phyloP scores from a whole-genome alignment of 2,329 filamentous ascomycete genomes.

The Tothia fuscella region DNA sequence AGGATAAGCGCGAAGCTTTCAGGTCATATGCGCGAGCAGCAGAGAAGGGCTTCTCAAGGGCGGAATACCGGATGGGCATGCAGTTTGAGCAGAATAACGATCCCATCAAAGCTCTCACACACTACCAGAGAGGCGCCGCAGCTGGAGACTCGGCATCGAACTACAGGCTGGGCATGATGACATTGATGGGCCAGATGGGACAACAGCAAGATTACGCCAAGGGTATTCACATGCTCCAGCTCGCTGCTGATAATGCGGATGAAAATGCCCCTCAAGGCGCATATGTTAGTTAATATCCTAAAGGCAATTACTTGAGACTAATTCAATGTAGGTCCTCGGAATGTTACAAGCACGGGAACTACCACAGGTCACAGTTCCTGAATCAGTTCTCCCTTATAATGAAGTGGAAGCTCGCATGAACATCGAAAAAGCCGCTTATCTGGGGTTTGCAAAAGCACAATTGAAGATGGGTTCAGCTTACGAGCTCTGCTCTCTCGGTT shows the following conservation, averaged over 20 bases:
- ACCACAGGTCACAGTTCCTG: constrained; percentile 77
- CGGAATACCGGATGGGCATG: constrained; percentile 97
- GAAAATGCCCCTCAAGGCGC: constrained; percentile 95
- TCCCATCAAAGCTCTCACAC: constrained; percentile 75
- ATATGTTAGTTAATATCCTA: too few relatives aligned
- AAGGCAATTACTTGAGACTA: constrained; percentile 18
- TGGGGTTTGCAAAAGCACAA: constrained; percentile 92
- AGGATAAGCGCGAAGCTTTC: constrained; percentile 93
- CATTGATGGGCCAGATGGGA: constrained; percentile 82
- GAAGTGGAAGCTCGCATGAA: constrained; percentile 66
- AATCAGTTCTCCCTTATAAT: constrained; percentile 57
- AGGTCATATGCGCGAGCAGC: constrained; percentile 75
- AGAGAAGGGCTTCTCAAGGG: constrained; percentile 72
- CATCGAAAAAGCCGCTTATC: constrained; percentile 90
- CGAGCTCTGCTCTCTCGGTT: constrained; percentile 85
- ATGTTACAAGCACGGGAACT: constrained; percentile 88
- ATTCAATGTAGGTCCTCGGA: constrained; percentile 52
- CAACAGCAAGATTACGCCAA: constrained; percentile 68
- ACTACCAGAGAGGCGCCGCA: constrained; percentile 74
- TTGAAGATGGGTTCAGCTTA: constrained; percentile 95
- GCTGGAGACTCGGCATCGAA: constrained; percentile 78
- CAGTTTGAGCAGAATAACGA: constrained; percentile 94
- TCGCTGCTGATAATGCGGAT: constrained; percentile 76
- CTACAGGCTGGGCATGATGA: constrained; percentile 93
- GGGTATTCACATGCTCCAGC: constrained; percentile 71